phyloP scores from a whole-genome alignment of 768 basidiomycete genomes.

The Suillus lakei region DNA sequence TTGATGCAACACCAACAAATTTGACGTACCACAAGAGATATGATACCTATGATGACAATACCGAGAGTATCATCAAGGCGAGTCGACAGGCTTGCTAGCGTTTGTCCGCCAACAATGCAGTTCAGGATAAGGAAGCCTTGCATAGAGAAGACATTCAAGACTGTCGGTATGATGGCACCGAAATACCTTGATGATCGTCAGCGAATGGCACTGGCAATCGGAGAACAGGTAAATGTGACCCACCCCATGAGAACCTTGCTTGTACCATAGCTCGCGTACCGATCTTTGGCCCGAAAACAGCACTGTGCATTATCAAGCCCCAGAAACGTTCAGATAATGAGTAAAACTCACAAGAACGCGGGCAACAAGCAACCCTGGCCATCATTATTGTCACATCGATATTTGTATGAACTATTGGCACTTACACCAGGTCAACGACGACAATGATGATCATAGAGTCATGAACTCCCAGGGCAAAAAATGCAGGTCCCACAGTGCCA shows the following conservation, averaged over 20 bases:
- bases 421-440: constrained; percentile 51
- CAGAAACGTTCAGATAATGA: background rate
- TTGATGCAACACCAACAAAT: background rate
- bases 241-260: constrained; percentile 57
- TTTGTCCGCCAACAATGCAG: constrained; percentile 66
- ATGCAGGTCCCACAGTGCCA: constrained; percentile 54
- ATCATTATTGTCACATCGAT: background rate
- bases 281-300: constrained; percentile 57
- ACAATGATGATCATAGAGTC: constrained; percentile 47
- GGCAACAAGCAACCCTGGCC: constrained; percentile 40
- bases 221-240: constrained; percentile 15
- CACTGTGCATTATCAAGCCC: constrained; percentile 28
- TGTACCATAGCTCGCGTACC: constrained; percentile 65
- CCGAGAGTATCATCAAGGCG: constrained; percentile 35
- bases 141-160: constrained; percentile 54
- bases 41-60: constrained; percentile 37
- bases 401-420: background rate
- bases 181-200: constrained; percentile 38
- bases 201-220: background rate
- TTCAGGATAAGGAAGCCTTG: constrained; percentile 63
- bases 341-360: constrained; percentile 41
- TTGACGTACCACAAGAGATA: constrained; percentile 34
- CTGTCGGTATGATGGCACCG: constrained; percentile 44
- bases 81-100: constrained; percentile 52
- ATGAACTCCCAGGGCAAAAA: constrained; percentile 50